Conservation (phyloP, 1,284 basidiomycete genomes). For the Dichomitus squalens region DNA sequence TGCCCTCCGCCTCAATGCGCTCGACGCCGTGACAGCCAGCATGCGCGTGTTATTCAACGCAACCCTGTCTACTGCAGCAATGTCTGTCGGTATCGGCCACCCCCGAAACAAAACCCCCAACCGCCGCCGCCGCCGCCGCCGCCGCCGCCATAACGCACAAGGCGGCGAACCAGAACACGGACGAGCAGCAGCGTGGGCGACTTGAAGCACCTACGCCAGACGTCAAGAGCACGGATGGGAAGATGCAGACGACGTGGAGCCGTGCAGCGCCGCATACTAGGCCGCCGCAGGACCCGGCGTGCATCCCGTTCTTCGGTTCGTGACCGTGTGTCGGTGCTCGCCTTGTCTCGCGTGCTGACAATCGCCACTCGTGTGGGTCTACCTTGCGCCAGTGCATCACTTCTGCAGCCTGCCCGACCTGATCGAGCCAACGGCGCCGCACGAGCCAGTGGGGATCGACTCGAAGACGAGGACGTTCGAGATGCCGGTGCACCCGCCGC, state of each 20-base stretch:
- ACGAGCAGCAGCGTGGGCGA: slow-evolving; percentile 68
- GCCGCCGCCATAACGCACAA: no score
- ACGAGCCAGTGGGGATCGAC: slow-evolving; percentile 67
- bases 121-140: no score
- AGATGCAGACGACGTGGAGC: slow-evolving; percentile 37
- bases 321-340: slow-evolving; percentile 5
- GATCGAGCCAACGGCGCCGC: slow-evolving; percentile 81
- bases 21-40: no score
- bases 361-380: slow-evolving; percentile 55
- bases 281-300: slow-evolving; percentile 46
- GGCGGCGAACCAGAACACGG: no score
- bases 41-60: no score
- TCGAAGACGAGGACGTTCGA: slow-evolving; percentile 62
- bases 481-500: slow-evolving; percentile 74
- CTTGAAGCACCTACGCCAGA: slow-evolving; percentile 75
- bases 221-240: slow-evolving; percentile 49
- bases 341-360: neutral
- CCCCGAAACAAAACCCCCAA: no score
- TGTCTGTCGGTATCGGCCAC: no score
- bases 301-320: slow-evolving; percentile 80
- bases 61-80: no score
- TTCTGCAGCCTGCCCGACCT: slow-evolving; percentile 75
- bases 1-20: no score
- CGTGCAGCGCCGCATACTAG: slow-evolving; percentile 50
- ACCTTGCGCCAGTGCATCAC: slow-evolving; percentile 72